Evolutionary conservation across 441 rosid species (phyloP).

Genomic region (Pelargonium citronellum): DNA sequence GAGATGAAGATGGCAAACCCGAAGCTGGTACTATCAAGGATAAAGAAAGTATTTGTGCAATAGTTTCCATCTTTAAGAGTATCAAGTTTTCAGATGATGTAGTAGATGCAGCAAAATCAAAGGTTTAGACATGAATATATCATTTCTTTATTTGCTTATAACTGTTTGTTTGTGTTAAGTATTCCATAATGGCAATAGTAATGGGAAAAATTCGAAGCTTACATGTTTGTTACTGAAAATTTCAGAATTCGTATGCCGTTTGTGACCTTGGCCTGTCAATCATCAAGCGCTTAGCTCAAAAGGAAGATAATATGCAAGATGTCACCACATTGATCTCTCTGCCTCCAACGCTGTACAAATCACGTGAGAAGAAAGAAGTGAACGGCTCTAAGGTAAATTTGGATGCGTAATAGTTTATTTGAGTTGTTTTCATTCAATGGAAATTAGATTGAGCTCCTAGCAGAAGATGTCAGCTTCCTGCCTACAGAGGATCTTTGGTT

Average conservation of each 20-base stretch:
- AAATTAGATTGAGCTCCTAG: too few species aligned
- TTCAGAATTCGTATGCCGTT: conserved; percentile 85
- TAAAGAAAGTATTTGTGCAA: conserved; percentile 52
- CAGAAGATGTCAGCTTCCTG: not conserved
- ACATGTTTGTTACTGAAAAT: conserved; percentile 22
- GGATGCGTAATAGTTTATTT: not conserved
- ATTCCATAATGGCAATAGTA: not conserved
- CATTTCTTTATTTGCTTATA: not conserved
- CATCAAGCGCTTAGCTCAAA: conserved; percentile 47
- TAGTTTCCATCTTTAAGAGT: conserved; percentile 51
- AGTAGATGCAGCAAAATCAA: conserved; percentile 63
- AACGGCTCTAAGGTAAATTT: conserved; percentile 51
- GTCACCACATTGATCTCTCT: conserved; percentile 40
- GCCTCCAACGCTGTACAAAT: conserved; percentile 65
- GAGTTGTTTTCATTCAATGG: not conserved
- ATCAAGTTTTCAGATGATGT: conserved; percentile 76
- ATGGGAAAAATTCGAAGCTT: conserved; percentile 17
- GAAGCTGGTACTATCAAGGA: conserved; percentile 56
- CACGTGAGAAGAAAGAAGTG: conserved; percentile 52
- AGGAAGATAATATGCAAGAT: conserved; percentile 44
- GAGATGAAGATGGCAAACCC: conserved; percentile 79
- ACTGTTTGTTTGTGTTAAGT: not conserved
- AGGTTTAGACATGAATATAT: conserved; percentile 44
- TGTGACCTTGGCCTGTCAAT: conserved; percentile 86
- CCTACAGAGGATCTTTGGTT: not conserved